phyloP scores from a whole-genome alignment of 2,329 filamentous ascomycete genomes.

The Talaromyces sp. region DNA sequence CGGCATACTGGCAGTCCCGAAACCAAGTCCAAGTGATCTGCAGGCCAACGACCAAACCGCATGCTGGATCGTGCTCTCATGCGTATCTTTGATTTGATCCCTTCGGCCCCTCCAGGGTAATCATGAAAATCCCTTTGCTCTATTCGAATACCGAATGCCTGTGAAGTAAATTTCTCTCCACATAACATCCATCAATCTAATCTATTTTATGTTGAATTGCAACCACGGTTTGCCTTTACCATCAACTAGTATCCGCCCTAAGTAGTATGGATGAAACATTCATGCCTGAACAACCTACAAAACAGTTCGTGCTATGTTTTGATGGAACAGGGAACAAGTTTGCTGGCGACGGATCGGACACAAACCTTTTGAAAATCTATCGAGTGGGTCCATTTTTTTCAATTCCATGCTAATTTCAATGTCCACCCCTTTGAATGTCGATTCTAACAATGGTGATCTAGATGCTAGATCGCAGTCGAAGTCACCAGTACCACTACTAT shows the following conservation, averaged over 20 bases:
- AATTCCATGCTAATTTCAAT: not conserved
- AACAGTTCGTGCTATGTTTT: conserved; percentile 47
- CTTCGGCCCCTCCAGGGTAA: not conserved
- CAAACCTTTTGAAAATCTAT: conserved; percentile 52
- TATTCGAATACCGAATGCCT: no score
- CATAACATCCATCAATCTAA: not conserved
- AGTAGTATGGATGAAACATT: conserved; percentile 7
- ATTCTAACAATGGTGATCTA: conserved; percentile 9
- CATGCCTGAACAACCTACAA: conserved; percentile 25
- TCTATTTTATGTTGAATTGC: not conserved
- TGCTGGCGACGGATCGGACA: conserved; percentile 47
- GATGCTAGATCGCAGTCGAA: conserved; percentile 46
- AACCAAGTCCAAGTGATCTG: conserved; percentile 4
- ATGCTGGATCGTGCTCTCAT: conserved; percentile 8
- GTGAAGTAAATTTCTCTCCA: no score
- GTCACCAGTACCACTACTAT: conserved; percentile 47
- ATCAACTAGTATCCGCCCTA: no score
- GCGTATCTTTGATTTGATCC: conserved; percentile 16
- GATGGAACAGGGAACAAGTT: conserved; percentile 51
- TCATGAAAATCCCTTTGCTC: no score
- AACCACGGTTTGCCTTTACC: not conserved
- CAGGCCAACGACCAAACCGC: conserved; percentile 13
- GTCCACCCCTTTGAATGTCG: not conserved
- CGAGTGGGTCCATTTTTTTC: conserved; percentile 31
- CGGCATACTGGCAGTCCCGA: conserved; percentile 1